Evolutionary conservation across 140 eudicot genomes (phyloP).

Genomic region (Senecio squalidus): DNA sequence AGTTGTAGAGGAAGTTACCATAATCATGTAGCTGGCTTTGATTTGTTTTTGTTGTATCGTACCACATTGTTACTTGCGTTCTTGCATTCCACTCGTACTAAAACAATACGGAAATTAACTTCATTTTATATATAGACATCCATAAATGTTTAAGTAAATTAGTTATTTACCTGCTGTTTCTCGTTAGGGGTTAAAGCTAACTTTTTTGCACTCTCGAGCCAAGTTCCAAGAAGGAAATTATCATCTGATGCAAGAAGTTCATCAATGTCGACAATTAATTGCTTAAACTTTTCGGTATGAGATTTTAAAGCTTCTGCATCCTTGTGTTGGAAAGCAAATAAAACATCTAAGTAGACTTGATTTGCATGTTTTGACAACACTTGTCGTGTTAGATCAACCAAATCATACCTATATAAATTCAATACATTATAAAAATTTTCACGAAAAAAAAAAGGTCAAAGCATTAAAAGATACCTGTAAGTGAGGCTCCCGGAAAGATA

Average conservation of each 20-base stretch:
- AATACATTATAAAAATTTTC: not conserved
- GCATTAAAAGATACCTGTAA: constrained; percentile 46
- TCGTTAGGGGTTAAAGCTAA: constrained; percentile 57
- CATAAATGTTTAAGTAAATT: not conserved
- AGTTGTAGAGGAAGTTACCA: constrained; percentile 37
- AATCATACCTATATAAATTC: constrained; percentile 67
- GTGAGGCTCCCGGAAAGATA: constrained; percentile 75
- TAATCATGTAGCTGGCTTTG: constrained; percentile 96
- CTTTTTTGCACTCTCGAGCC: constrained; percentile 84
- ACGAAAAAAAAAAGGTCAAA: not conserved
- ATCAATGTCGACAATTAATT: constrained; percentile 75
- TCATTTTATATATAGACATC: too few species aligned
- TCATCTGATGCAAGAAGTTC: constrained; percentile 85
- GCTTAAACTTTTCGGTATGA: constrained; percentile 51
- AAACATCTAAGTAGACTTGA: constrained; percentile 67
- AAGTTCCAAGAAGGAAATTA: constrained; percentile 88
- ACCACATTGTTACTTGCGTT: constrained; percentile 97
- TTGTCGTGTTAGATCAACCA: constrained; percentile 97
- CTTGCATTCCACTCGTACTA: constrained; percentile 98
- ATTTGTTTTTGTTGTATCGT: constrained; percentile 48
- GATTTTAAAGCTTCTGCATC: constrained; percentile 47
- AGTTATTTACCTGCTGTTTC: constrained; percentile 55
- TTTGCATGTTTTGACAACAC: constrained; percentile 86
- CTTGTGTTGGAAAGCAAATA: constrained; percentile 52
- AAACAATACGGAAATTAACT: not conserved